phyloP scores from a whole-genome alignment of 768 basidiomycete species.

The Pisolithus marmoratus region DNA sequence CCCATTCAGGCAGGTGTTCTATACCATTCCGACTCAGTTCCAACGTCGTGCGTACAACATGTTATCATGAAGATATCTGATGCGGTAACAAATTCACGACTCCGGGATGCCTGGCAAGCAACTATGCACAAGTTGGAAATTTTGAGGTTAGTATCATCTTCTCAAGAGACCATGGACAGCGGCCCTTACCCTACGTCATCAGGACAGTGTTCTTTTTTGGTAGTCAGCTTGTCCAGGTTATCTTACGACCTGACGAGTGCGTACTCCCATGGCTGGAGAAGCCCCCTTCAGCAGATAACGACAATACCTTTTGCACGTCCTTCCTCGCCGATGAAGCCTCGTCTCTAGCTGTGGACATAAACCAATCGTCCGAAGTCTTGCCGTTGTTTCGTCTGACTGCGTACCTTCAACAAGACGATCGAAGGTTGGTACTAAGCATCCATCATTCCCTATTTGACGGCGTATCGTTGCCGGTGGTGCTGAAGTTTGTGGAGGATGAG shows the following conservation, averaged over 20 bases:
- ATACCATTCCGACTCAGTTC: slow-evolving; percentile 33
- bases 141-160: slow-evolving; percentile 17
- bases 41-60: slow-evolving; percentile 41
- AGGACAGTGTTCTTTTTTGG: slow-evolving; percentile 31
- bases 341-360: slow-evolving; percentile 19
- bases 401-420: slow-evolving; percentile 4
- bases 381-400: slow-evolving; percentile 13
- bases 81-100: slow-evolving; percentile 11
- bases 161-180: background rate
- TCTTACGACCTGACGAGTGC: slow-evolving; percentile 13
- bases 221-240: slow-evolving; percentile 22
- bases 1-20: slow-evolving; percentile 45
- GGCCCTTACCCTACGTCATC: background rate
- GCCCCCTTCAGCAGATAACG: slow-evolving; percentile 3
- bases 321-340: slow-evolving; percentile 19
- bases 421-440: slow-evolving; percentile 23
- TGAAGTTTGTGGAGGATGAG: slow-evolving; percentile 22
- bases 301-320: slow-evolving; percentile 12
- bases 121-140: slow-evolving; percentile 22
- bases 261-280: slow-evolving; percentile 15
- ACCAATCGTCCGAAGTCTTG: slow-evolving; percentile 10
- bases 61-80: slow-evolving; percentile 28
- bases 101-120: slow-evolving; percentile 32
- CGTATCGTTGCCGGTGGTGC: slow-evolving; percentile 23
- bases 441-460: slow-evolving; percentile 32